Base-by-base conservation (phyloP, 1,139 yeast genomes). In the Debaryomycetaceae sp. region DNA sequence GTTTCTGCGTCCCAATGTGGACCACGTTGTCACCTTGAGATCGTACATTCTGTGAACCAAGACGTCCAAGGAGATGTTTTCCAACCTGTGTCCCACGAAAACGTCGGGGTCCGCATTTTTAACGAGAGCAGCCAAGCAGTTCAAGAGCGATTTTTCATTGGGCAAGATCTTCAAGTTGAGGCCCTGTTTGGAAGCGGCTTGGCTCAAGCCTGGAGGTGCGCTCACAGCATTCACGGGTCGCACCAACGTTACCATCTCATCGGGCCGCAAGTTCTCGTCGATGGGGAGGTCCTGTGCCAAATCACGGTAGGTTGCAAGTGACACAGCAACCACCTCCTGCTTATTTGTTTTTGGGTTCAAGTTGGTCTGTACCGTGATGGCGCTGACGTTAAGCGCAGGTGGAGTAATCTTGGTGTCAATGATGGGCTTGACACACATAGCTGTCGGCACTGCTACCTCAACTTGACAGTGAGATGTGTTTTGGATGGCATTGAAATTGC, bases 91-190 rank as follows among this genome's bases (percentile, higher is more conserved):
- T 12, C 98, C 98, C 27, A 91, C 54, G 36, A 86, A 73, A 2
- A 89, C 82, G 60, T 93, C 99, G 0, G 98, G 96, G 54, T 93
- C 98, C 18, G 73, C 61, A 20, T 65, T 63, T 43, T 81, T 83
- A 34, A 91, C 60, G 48, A 79, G 59, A 0, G 85, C 91, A 31
- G 89, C 69, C 34, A 91, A 72, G 49, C 82, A 80, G 41, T 77
- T 77, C 32, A 91, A 66, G 42, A 91, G 54, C 0, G 83, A 75
- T 38, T 76, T 78, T 51, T 91, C 99, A 39, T 73, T 81, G 18
- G 79, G 81, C 49, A 83, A 78, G 5, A 72, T 54, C 42, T 82
- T 66, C 27, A 84, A 44, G 13, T 59, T 52, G 11, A 78, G 46
- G 2, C 60, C 61, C 32, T 65, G 68, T 41, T 75, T 69, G 32